Base-by-base conservation (phyloP, 129 eudicot species). In the Lonicera japonica region DNA sequence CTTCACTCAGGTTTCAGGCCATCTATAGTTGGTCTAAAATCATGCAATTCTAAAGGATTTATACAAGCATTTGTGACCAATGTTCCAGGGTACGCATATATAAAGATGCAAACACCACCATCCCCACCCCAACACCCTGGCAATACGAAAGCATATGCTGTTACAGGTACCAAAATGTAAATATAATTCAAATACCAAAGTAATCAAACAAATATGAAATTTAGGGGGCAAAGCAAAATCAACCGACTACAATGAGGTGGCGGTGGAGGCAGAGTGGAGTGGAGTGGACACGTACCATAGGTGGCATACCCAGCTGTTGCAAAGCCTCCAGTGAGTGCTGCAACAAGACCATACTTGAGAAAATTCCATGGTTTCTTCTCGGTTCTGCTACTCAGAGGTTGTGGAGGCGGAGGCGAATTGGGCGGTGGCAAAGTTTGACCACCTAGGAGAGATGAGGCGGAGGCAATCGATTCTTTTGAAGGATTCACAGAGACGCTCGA, bases 221-320 rank as follows among this genome's bases (percentile, higher is more conserved):
- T 45, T 29, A 29, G n/a, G n/a, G n/a, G n/a, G n/a, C n/a, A n/a
- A n/a, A n/a, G 36, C 36, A 29, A 29, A 29, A 29, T 29, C 36
- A 29, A 29, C n/a, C n/a, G n/a, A n/a, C n/a, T n/a, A n/a, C n/a
- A n/a, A n/a, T n/a, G n/a, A n/a, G n/a, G n/a, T n/a, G n/a, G n/a
- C n/a, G n/a, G n/a, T n/a, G n/a, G n/a, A n/a, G n/a, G n/a, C n/a
- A n/a, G n/a, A n/a, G n/a, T n/a, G n/a, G n/a, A n/a, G n/a, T n/a
- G n/a, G n/a, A n/a, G n/a, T n/a, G 36, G 54, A 16, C 21, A 16
- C 67, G 41, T 60, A 92, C 98, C 95, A 34, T 84, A 80, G 56
- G 96, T 67, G 12, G 81, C 95, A 67, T 87, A 88, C 58, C 84
- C 96, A 73, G 91, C 84, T 11, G 96, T 61, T 23, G 79, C 96